Base-by-base conservation (phyloP, 208 protist genomes). In the Acanthamoeba royreba region DNA sequence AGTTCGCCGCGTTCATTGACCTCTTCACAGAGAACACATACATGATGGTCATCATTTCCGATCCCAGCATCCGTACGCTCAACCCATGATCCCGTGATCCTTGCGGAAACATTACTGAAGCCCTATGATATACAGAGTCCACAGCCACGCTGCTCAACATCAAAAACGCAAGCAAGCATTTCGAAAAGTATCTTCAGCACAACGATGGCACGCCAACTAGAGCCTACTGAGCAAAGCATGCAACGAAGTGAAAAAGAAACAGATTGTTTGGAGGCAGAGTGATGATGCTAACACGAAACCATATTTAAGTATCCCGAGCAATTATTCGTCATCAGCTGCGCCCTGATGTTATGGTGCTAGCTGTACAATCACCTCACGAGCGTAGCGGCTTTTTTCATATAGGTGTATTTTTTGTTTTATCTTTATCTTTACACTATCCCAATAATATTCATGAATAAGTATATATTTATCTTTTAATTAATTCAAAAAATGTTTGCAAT, bases 1-100 rank as follows among this genome's bases (percentile, higher is more conserved):
- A 95, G 72, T 98, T 98, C 90, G 95, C 95, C 4, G 97, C 98
- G 42, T 98, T 98, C 85, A 98, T 98, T 28, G 97, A 98, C 45
- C 74, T 92, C 8, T 98, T 98, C 89, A 98, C 98, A 8, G 79
- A 92, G 40, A 98, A 98, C 63, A 98, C 98, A 9, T 98, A 98
- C 93, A 95, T 98, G 31, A 98, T 98, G 98, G 96, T 98, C 0
- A 97, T 98, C 77, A 96, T 98, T 52, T 97, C 96, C 35, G 97
- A 98, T 92, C 88, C 92, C 35, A 95, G 47, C 19, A 98, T 98
- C 28, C 92, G 95, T 97, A 93, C 38, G 93, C n/a, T n/a, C n/a
- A n/a, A n/a, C n/a, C n/a, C n/a, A n/a, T n/a, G n/a, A n/a, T n/a
- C n/a, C n/a, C n/a, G n/a, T n/a, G n/a, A n/a, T 96, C 38, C 42